Percentiles rank a stretch among this genome's conserved stretches.
Conservation (phyloP, 345 rosid genomes). For the Citrus reticulata region DNA sequence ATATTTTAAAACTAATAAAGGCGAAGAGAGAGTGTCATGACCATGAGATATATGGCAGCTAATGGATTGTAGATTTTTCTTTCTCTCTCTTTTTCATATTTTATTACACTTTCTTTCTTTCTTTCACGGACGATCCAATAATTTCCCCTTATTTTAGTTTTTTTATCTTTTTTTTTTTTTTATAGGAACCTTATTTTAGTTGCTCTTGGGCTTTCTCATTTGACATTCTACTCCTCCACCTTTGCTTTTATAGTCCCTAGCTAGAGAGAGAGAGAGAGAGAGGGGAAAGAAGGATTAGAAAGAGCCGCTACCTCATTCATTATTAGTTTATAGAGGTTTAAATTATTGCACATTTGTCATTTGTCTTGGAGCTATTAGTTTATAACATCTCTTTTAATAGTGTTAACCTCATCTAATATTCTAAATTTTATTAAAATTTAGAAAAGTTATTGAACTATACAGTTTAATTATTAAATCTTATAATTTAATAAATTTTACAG, state of each 20-base stretch:
- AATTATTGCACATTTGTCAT: neutral
- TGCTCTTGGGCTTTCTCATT: constrained; percentile 9
- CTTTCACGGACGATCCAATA: constrained; percentile 23
- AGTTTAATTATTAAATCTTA: too few species aligned
- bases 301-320: neutral
- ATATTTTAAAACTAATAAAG: constrained; percentile 36
- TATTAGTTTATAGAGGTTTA: neutral
- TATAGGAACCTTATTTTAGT: neutral
- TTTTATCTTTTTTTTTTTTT: too few species aligned
- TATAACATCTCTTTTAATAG: neutral
- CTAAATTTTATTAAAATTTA: too few species aligned
- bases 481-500: too few species aligned
- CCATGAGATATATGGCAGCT: constrained; percentile 45
- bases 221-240: neutral
- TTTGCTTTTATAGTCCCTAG: neutral
- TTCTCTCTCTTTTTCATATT: neutral
- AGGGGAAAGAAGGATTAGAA: neutral
- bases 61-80: constrained; percentile 13
- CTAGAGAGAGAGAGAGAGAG: neutral
- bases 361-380: neutral
- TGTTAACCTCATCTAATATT: too few species aligned
- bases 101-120: constrained; percentile 12
- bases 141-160: constrained; percentile 6
- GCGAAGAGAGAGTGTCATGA: constrained; percentile 19
- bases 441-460: rapidly evolving